Evolutionary conservation across 306 rosid species (phyloP).

Genomic region (Lupinus albus): DNA sequence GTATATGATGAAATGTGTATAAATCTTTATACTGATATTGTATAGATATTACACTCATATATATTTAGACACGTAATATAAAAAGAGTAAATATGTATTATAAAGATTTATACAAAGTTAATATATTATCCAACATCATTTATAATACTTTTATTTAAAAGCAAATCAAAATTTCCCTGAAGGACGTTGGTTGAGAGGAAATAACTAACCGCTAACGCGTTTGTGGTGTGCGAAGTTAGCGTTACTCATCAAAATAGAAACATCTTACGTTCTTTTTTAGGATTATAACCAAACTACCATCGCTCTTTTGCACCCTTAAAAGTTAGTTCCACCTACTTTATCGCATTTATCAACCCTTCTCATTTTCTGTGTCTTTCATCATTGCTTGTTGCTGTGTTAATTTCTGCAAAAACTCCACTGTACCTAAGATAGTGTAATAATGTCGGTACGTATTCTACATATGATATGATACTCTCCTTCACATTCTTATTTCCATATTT

Average conservation of each 20-base stretch:
- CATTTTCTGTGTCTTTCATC: background rate
- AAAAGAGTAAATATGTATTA: too few relatives aligned
- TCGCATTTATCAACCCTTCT: conserved; percentile 4
- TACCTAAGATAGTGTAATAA: conserved; percentile 33
- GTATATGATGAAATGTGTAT: too few relatives aligned
- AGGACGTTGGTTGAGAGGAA: background rate
- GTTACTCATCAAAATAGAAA: background rate
- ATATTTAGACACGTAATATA: too few relatives aligned
- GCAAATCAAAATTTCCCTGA: too few relatives aligned
- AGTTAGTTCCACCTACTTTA: background rate
- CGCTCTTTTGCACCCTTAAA: background rate
- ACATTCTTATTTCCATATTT: background rate
- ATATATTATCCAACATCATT: too few relatives aligned
- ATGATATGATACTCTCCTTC: background rate
- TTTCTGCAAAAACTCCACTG: conserved; percentile 13
- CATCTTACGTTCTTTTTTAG: background rate
- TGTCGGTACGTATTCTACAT: conserved; percentile 55
- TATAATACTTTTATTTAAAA: too few relatives aligned
- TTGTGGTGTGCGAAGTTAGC: conserved; percentile 3
- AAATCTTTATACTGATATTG: too few relatives aligned
- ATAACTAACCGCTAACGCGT: conserved; percentile 2
- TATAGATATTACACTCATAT: too few relatives aligned
- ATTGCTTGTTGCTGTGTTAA: conserved; percentile 2
- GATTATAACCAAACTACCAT: conserved; percentile 20
- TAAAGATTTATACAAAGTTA: too few relatives aligned